Conservation (phyloP, 2,329 filamentous ascomycete species). For the Zymoseptoria crescenta region DNA sequence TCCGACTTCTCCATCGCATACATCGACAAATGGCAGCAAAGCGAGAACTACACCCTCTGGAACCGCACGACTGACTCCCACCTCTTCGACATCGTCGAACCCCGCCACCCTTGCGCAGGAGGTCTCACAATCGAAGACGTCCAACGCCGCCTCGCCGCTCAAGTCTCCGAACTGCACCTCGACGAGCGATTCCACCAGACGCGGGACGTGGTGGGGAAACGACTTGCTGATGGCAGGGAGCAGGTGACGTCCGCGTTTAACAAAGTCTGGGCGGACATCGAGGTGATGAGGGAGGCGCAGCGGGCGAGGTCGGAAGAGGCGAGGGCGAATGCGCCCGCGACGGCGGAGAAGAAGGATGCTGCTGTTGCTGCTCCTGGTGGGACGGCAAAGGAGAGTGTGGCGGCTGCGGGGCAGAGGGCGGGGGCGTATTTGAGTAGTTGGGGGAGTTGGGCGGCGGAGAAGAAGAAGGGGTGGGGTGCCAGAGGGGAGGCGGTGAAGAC, state of each 20-base stretch:
- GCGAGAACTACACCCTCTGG: slow-evolving; percentile 90
- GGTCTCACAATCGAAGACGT: slow-evolving; percentile 91
- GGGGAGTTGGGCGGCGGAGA: slow-evolving; percentile 63
- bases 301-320: slow-evolving; percentile 54
- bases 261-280: slow-evolving; percentile 84
- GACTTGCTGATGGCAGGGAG: slow-evolving; percentile 78
- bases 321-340: slow-evolving; percentile 31
- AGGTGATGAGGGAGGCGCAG: slow-evolving; percentile 68
- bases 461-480: slow-evolving; percentile 45
- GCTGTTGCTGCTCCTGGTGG: slow-evolving; percentile 1
- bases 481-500: background rate
- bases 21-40: slow-evolving; percentile 77
- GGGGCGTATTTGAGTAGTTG: slow-evolving; percentile 56
- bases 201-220: slow-evolving; percentile 77
- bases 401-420: slow-evolving; percentile 48
- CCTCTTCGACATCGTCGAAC: slow-evolving; percentile 89
- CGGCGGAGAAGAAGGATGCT: background rate
- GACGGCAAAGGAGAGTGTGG: slow-evolving; percentile 46
- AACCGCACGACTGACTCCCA: slow-evolving; percentile 64
- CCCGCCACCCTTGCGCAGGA: slow-evolving; percentile 85
- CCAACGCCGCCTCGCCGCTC: slow-evolving; percentile 78
- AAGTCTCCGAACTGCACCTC: slow-evolving; percentile 87
- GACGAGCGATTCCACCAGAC: slow-evolving; percentile 83
- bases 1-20: slow-evolving; percentile 77
- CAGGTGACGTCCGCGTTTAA: slow-evolving; percentile 83